These are phyloP conservation scores for Cyberlindnera americana DNA, from an alignment of 805 yeast species.

Conservation along the genomic window DNA sequence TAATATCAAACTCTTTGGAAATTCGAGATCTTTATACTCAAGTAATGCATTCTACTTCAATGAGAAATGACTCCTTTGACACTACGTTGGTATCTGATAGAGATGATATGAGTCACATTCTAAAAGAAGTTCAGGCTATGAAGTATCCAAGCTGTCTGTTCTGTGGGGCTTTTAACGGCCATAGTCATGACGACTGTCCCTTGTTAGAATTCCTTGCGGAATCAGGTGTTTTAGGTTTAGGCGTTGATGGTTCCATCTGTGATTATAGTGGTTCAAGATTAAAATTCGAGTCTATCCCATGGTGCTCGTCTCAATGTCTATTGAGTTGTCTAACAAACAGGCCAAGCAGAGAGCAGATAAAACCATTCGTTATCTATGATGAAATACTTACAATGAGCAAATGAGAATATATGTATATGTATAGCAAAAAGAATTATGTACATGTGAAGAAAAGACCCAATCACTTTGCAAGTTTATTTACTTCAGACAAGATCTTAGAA, in stretches of 20 bases:
- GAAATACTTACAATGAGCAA: background rate
- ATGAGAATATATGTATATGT: too few species aligned
- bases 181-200: constrained; percentile 7
- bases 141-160: constrained; percentile 4
- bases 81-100: constrained; percentile 1
- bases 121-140: background rate
- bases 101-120: background rate
- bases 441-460: background rate
- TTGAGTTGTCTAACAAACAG: constrained; percentile 1
- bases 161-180: constrained; percentile 11
- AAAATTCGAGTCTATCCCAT: constrained; percentile 10
- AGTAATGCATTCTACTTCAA: constrained; percentile 1
- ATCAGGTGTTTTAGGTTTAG: constrained; percentile 1
- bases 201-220: constrained; percentile 11
- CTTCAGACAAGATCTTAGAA: constrained; percentile 34
- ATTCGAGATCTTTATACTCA: background rate
- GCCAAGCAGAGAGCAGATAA: constrained; percentile 1
- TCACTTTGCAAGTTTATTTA: constrained; percentile 31
- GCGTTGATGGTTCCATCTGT: constrained; percentile 6
- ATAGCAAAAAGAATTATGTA: too few species aligned
- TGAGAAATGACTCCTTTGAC: background rate
- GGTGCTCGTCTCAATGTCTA: constrained; percentile 7
- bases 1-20: constrained; percentile 1
- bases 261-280: constrained; percentile 2
- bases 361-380: background rate